Evolutionary conservation across 352 stramenopile species (phyloP), one percentile per base, ranked within the genome.

Genomic region (Pythium sp.): DNA sequence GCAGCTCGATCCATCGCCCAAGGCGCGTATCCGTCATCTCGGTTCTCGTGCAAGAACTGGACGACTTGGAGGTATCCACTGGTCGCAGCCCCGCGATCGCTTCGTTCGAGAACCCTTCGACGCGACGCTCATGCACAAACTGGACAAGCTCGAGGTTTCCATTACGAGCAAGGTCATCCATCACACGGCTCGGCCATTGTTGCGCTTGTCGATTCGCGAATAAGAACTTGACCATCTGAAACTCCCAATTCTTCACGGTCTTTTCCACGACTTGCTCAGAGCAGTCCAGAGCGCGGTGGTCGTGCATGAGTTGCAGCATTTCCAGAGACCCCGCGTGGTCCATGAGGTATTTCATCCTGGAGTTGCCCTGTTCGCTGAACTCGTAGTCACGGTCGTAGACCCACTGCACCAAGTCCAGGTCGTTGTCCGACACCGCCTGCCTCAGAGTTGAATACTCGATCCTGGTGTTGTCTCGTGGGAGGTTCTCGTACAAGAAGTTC

Each of bases 371-470:
- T 41, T 41, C 38, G 5, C 14, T 56, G 24, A 64, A 46, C 12
- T 12, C 26, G 26, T 64, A 64, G 41, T 28, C 28, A 15, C 20
- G 58, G 24, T 64, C 58, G 26, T 64, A 56, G 24, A 5, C 38
- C 58, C 58, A 64, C 58, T 64, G 30, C 24, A 64, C 14, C 15
- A 51, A 3, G 14, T 12, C 58, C 14, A 51, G 34, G 58, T 64
- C 28, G 41, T 56, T 38, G 41, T 24, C 1, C 26, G 5, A 22
- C 26, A 56, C 43, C 9, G 24, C 58, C 12, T 57, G 6, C 14
- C 46, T 55, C 14, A 64, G 38, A 6, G 12, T 6, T 6, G 7
- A 3, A 43, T 64, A 46, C 22, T 20, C 3, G 26, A 64, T 55
- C 34, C 7, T 14, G 5, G 41, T 56, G 22, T n/a, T 41, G 38